Base-by-base conservation (phyloP, 768 basidiomycete genomes). In the Peribolospora baueri region DNA sequence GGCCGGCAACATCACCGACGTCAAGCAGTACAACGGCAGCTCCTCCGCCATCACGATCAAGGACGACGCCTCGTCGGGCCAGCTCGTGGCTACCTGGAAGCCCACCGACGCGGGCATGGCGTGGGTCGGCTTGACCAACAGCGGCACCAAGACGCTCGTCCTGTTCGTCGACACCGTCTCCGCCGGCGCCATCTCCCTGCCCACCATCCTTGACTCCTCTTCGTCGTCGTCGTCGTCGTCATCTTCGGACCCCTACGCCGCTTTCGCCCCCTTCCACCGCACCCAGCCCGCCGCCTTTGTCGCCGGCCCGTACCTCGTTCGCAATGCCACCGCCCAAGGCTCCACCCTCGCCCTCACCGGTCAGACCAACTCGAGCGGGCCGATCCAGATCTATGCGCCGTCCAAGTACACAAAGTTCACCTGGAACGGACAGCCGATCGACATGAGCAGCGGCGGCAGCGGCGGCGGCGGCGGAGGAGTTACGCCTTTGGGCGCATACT, bases 181-280 rank as follows among this genome's bases (percentile, higher is more conserved):
- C 0, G 78, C 79, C 3, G 74, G 72, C 40, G 79, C 78, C 0
- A 83, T 84, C 70, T 87, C 81, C 78, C 72, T 79, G 4, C 85
- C 85, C 2, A 72, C 75, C 13, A 70, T 85, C 47, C 66, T 77
- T 5, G 67, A 68, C 36, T 25, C 39, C n/a, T 14, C 8, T 4
- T 65, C 62, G 3, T 67, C 72, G 39, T 69, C 72, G 9, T 56
- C 57, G 5, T n/a, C 46, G 14, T 40, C 57, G 5, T n/a, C 46
- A 8, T 40, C 48, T 5, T 5, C 7, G n/a, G 42, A 56, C 46
- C 53, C n/a, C 39, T 5, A 37, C 14, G 45, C 36, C n/a, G 10
- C 54, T 6, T 6, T 40, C 5, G 71, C 79, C 54, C 39, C 42
- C 7, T 43, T 62, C 61, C 69, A 69, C 46, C 83, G 84, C 38